Percentiles rank a stretch among this genome's conserved stretches.
phyloP scores from a whole-genome alignment of 345 rosid species.

The Eucalyptus melliodora region DNA sequence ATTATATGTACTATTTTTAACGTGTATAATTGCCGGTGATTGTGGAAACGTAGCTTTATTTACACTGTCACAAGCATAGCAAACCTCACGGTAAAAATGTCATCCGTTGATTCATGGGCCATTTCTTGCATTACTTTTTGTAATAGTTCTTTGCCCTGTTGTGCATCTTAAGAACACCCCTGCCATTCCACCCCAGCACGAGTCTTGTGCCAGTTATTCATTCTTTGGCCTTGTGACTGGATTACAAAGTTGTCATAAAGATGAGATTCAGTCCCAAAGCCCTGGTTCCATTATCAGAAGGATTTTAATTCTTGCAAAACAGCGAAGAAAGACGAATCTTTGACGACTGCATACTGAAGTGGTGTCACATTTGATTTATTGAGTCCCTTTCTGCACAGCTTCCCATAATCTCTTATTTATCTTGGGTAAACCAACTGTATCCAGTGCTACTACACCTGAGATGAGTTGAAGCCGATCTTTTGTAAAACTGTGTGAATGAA shows the following conservation, averaged over 20 bases:
- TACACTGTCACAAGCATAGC: background rate
- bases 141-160: background rate
- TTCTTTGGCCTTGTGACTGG: background rate
- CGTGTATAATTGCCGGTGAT: background rate
- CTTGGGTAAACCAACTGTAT: background rate
- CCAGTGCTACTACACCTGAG: background rate
- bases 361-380: background rate
- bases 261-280: background rate
- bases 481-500: background rate
- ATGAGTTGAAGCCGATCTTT: background rate
- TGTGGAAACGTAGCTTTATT: background rate
- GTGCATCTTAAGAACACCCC: background rate
- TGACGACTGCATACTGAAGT: background rate
- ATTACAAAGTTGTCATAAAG: background rate
- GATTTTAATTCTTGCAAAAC: background rate
- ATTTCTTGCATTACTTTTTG: background rate
- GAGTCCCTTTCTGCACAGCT: background rate
- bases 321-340: background rate
- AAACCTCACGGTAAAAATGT: background rate
- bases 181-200: background rate
- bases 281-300: background rate
- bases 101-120: background rate
- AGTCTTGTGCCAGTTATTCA: background rate
- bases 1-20: background rate
- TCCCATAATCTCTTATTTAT: background rate